phyloP scores from a whole-genome alignment of 83 land plant genomes.

The Thuja plicata region DNA sequence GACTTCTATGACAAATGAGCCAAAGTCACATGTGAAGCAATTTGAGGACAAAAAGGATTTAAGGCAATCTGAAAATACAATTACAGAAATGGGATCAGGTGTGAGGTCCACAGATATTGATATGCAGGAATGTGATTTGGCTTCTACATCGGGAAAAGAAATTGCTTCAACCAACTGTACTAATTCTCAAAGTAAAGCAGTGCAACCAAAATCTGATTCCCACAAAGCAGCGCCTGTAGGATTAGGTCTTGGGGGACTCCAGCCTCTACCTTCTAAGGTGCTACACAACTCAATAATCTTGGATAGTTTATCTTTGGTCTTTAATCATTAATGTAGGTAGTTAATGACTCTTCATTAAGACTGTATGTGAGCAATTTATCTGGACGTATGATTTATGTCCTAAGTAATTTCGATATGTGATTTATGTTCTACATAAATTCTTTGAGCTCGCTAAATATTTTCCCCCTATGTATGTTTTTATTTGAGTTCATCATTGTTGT shows the following conservation, averaged over 20 bases:
- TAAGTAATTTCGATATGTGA: not conserved
- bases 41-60: not conserved
- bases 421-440: not conserved
- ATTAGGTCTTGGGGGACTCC: constrained; percentile 73
- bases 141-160: not conserved
- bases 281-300: not conserved
- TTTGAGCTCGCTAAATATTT: too few relatives aligned
- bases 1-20: not conserved
- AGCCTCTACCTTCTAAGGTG: constrained; percentile 65
- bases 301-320: constrained; percentile 2
- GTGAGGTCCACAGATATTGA: not conserved
- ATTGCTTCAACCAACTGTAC: constrained; percentile 2
- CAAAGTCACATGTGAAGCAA: not conserved
- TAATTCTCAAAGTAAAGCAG: constrained; percentile 5
- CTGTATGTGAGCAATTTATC: not conserved
- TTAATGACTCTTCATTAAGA: not conserved
- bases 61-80: not conserved
- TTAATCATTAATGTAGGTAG: constrained; percentile 3
- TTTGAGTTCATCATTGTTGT: not conserved
- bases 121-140: not conserved
- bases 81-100: not conserved
- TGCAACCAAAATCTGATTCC: not conserved
- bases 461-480: not conserved
- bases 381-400: not conserved
- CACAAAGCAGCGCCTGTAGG: constrained; percentile 51